Evolutionary conservation across 2,329 filamentous ascomycete species (phyloP).

Genomic region (Xylaria multiplex): DNA sequence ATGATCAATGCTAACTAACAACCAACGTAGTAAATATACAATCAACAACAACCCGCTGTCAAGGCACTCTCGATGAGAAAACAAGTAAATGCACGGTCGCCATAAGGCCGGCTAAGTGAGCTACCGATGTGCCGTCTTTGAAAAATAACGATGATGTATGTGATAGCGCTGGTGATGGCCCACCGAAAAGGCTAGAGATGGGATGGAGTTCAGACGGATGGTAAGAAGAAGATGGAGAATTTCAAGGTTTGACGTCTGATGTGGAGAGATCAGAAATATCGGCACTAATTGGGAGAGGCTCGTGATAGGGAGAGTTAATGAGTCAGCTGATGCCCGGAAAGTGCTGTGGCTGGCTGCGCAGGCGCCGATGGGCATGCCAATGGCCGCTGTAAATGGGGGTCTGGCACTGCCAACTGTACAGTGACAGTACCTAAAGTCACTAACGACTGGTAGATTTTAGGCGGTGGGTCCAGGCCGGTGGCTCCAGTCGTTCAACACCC

Average conservation of each 20-base stretch:
- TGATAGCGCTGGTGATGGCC: background rate
- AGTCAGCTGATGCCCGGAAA: slow-evolving; percentile 28
- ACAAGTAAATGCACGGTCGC: slow-evolving; percentile 16
- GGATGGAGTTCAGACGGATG: slow-evolving; percentile 2
- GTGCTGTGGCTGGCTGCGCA: slow-evolving; percentile 6
- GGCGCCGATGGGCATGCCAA: background rate
- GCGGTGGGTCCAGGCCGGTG: too few relatives aligned
- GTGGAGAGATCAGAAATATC: slow-evolving; percentile 13
- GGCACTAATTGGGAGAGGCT: too few relatives aligned
- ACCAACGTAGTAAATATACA: background rate
- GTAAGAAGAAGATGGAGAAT: background rate
- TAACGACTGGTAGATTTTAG: too few relatives aligned
- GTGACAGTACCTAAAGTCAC: background rate
- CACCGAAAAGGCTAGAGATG: background rate
- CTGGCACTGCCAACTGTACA: background rate
- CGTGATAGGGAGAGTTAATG: slow-evolving; percentile 1
- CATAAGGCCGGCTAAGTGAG: slow-evolving; percentile 24
- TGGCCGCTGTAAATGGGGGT: background rate
- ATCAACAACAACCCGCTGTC: slow-evolving; percentile 11
- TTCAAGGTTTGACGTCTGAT: slow-evolving; percentile 17
- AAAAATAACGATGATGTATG: background rate
- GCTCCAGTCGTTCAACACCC: slow-evolving; percentile 1
- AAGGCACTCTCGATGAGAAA: slow-evolving; percentile 24
- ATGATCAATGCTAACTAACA: background rate
- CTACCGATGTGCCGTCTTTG: background rate